phyloP scores from a whole-genome alignment of 371 early-diverging fungal genomes.

The Mucor sp. region DNA sequence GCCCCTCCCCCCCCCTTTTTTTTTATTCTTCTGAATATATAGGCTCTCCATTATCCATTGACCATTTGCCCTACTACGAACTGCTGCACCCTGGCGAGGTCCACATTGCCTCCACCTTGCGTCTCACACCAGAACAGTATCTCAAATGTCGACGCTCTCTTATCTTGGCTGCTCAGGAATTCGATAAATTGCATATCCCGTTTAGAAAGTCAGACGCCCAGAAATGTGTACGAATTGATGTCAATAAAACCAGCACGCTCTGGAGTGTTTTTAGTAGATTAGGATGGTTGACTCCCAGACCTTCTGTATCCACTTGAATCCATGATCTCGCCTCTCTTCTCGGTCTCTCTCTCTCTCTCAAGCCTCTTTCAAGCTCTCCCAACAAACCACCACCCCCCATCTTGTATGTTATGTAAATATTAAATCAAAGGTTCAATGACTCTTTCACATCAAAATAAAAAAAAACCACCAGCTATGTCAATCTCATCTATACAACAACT shows the following conservation, averaged over 20 bases:
- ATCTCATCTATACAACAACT: neutral
- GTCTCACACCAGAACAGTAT: constrained; percentile 75
- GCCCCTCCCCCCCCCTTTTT: neutral
- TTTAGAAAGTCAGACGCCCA: constrained; percentile 55
- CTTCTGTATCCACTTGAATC: neutral
- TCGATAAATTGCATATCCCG: constrained; percentile 24
- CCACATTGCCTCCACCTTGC: constrained; percentile 67
- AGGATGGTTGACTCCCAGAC: constrained; percentile 40
- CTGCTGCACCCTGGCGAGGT: constrained; percentile 62
- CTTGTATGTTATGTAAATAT: constrained; percentile 5
- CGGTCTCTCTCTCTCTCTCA: neutral
- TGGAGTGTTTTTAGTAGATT: constrained; percentile 45
- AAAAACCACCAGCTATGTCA: neutral
- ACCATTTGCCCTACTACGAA: constrained; percentile 46
- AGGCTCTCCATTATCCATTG: constrained; percentile 56
- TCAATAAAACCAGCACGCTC: constrained; percentile 49
- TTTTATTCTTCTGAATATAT: neutral
- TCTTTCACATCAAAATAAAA: neutral
- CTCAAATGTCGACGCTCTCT: constrained; percentile 51
- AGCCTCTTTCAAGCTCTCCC: neutral
- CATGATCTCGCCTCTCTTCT: neutral
- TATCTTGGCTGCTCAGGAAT: constrained; percentile 41
- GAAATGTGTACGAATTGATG: constrained; percentile 51
- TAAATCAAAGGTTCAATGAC: neutral
- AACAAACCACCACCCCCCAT: neutral